Percentiles rank a stretch among this genome's conserved stretches.
Evolutionary conservation across 352 stramenopile species (phyloP).

Genomic region (Globisporangium nunn): DNA sequence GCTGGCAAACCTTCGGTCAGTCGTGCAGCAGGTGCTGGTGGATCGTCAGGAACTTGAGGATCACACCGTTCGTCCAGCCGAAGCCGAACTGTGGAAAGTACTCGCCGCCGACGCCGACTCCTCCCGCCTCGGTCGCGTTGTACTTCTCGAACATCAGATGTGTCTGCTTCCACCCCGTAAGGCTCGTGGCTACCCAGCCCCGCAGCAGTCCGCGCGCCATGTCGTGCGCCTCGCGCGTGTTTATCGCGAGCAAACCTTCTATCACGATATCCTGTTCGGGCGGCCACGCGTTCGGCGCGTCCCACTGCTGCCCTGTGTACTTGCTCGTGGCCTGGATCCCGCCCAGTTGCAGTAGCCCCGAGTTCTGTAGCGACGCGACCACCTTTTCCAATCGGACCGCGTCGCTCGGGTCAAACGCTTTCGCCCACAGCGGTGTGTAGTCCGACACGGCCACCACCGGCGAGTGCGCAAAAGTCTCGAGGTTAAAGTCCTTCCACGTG

Average conservation of each 20-base stretch:
- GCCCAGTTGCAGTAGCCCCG: slow-evolving; percentile 50
- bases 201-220: slow-evolving; percentile 46
- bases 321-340: slow-evolving; percentile 65
- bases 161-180: slow-evolving; percentile 57
- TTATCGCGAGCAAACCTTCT: slow-evolving; percentile 58
- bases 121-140: slow-evolving; percentile 59
- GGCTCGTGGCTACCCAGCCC: slow-evolving; percentile 58
- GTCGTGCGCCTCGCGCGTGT: slow-evolving; percentile 34
- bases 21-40: slow-evolving; percentile 57
- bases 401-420: slow-evolving; percentile 44
- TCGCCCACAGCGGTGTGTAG: slow-evolving; percentile 75
- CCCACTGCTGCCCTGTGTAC: slow-evolving; percentile 83
- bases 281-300: slow-evolving; percentile 81
- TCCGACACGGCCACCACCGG: slow-evolving; percentile 50
- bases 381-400: slow-evolving; percentile 34
- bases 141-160: slow-evolving; percentile 89
- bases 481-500: slow-evolving; percentile 70
- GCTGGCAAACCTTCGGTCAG: background rate
- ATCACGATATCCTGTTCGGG: slow-evolving; percentile 79
- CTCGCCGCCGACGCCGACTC: slow-evolving; percentile 70
- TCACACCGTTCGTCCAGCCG: slow-evolving; percentile 48
- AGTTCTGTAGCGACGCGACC: slow-evolving; percentile 41
- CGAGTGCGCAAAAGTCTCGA: slow-evolving; percentile 43
- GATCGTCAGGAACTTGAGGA: slow-evolving; percentile 81
- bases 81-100: slow-evolving; percentile 88